Conservation (phyloP, 176 grass and related monocot genomes). For the Triticum urartu region DNA sequence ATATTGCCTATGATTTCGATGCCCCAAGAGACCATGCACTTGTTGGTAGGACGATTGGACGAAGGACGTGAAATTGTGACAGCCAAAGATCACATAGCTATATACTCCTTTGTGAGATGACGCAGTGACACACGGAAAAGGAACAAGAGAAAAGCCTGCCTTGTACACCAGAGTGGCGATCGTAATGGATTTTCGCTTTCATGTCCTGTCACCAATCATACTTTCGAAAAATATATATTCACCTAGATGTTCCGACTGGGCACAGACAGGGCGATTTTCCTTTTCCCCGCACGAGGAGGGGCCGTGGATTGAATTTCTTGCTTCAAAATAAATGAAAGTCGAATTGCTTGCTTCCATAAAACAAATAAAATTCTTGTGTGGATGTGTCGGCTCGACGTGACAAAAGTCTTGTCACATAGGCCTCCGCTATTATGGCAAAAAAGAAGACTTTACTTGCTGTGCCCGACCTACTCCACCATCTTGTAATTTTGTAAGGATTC, state of each 20-base stretch:
- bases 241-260: not conserved
- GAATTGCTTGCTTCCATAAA: too few relatives aligned
- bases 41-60: not conserved
- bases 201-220: not conserved
- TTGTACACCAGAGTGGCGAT: constrained; percentile 21
- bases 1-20: constrained; percentile 39
- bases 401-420: too few relatives aligned
- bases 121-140: not conserved
- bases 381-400: too few relatives aligned
- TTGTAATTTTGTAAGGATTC: too few relatives aligned
- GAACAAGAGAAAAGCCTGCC: constrained; percentile 18
- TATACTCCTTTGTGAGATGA: not conserved
- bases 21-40: constrained; percentile 26
- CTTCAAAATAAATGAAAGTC: too few relatives aligned
- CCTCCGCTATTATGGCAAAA: not conserved
- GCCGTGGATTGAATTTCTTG: too few relatives aligned
- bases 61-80: constrained; percentile 17
- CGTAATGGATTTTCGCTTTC: constrained; percentile 38
- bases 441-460: too few relatives aligned
- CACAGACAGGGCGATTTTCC: too few relatives aligned
- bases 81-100: not conserved
- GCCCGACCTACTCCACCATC: too few relatives aligned
- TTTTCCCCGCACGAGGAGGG: too few relatives aligned
- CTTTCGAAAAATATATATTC: not conserved
- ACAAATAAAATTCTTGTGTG: too few relatives aligned